These are phyloP conservation scores for Neoarthrinium moseri DNA, from an alignment of 2,329 filamentous ascomycete genomes.

Conservation along the genomic window DNA sequence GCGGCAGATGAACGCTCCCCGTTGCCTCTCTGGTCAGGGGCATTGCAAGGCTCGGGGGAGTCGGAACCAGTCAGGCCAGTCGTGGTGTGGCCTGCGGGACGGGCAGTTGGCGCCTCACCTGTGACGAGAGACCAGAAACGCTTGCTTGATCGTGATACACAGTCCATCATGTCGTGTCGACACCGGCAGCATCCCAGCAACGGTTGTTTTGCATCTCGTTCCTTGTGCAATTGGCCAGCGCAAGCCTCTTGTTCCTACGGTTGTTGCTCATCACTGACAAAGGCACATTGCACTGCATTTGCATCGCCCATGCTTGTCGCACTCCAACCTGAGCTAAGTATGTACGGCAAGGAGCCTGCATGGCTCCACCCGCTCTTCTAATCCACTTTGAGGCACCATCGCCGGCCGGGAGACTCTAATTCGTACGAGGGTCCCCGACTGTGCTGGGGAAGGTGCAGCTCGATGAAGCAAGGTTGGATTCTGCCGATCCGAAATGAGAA, in stretches of 20 bases:
- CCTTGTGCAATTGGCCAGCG: too few species aligned
- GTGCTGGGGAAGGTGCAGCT: conserved; percentile 30
- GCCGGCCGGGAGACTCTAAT: conserved; percentile 35
- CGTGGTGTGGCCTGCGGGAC: conserved; percentile 5
- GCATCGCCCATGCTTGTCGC: neutral
- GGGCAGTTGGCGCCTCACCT: conserved; percentile 1
- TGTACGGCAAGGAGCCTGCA: conserved; percentile 18
- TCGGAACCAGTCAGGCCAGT: conserved; percentile 9
- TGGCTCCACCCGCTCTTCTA: conserved; percentile 23
- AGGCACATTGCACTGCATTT: neutral
- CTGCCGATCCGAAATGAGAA: conserved; percentile 11
- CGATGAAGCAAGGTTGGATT: conserved; percentile 31
- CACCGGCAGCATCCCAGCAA: too few species aligned
- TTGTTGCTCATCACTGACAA: conserved; percentile 6
- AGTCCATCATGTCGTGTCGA: too few species aligned
- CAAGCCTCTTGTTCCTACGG: neutral
- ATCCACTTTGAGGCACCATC: conserved; percentile 32
- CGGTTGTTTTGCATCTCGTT: too few species aligned
- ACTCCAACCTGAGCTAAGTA: too few species aligned
- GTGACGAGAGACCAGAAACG: conserved; percentile 3
- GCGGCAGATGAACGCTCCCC: neutral
- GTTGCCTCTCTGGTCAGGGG: neutral
- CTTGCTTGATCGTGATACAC: too few species aligned
- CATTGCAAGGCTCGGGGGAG: conserved; percentile 7
- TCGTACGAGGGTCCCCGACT: conserved; percentile 33